Conservation (phyloP, 1,139 yeast species). For the Suhomyces ambrosiae region DNA sequence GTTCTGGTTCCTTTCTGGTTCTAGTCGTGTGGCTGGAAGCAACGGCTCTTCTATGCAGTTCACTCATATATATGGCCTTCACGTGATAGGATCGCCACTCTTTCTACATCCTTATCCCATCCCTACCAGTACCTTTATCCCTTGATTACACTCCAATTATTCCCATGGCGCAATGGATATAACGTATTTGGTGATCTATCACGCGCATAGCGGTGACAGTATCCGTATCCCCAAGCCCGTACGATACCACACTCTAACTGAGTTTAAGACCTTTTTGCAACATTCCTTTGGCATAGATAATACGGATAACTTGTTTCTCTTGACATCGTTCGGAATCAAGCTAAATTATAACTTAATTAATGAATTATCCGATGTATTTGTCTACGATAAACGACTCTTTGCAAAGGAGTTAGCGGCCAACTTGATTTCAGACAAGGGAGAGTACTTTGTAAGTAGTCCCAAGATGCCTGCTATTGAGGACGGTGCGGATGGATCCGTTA, state of each 20-base stretch:
- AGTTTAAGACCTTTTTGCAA: conserved; percentile 21
- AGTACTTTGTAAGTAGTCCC: conserved; percentile 12
- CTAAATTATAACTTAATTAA: conserved; percentile 54
- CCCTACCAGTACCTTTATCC: too few species aligned
- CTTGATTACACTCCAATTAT: too few species aligned
- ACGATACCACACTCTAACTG: conserved; percentile 36
- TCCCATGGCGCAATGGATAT: conserved; percentile 13
- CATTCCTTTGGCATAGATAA: conserved; percentile 19
- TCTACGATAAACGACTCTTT: conserved; percentile 61
- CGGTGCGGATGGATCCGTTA: conserved; percentile 7
- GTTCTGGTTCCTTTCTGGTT: too few species aligned
- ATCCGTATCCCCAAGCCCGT: conserved; percentile 46
- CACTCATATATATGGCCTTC: too few species aligned
- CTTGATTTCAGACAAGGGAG: conserved; percentile 1
- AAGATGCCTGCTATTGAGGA: conserved; percentile 10
- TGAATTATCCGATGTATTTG: conserved; percentile 54
- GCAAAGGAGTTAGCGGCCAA: conserved; percentile 13
- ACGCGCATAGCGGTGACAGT: conserved; percentile 43
- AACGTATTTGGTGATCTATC: conserved; percentile 37
- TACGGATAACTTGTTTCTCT: conserved; percentile 52
- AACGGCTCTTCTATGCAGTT: too few species aligned
- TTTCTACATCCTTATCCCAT: too few species aligned
- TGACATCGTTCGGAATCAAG: conserved; percentile 66
- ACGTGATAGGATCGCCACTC: not conserved
- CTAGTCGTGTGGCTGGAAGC: too few species aligned